phyloP scores from a whole-genome alignment of 208 protist genomes.

The Tritrichomonas musculus region DNA sequence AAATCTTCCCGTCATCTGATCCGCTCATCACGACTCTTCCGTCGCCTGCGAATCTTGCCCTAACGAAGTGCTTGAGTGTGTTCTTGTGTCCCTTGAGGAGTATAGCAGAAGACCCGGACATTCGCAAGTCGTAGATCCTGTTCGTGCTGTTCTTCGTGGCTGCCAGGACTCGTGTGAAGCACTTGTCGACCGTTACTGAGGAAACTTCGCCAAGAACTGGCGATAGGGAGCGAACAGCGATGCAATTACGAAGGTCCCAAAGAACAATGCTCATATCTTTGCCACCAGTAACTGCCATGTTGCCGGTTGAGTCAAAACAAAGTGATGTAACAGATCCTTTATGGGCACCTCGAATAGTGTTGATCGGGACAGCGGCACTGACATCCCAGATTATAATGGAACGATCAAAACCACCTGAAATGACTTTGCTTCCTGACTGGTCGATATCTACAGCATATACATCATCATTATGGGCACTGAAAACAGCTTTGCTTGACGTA shows the following conservation, averaged over 20 bases:
- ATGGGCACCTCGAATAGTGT: not conserved
- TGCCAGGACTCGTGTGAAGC: not conserved
- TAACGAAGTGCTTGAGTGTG: constrained; percentile 5
- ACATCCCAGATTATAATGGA: not conserved
- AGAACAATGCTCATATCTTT: not conserved
- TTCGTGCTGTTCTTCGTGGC: constrained; percentile 2
- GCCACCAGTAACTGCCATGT: constrained; percentile 13
- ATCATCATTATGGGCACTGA: not conserved
- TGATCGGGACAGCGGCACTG: not conserved
- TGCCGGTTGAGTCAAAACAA: not conserved
- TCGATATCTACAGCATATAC: constrained; percentile 2
- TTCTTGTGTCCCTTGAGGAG: not conserved
- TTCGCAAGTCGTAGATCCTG: not conserved
- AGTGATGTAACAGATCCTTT: not conserved
- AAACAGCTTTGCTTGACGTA: too few relatives aligned
- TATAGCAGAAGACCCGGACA: not conserved
- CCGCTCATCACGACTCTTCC: not conserved
- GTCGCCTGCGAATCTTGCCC: not conserved
- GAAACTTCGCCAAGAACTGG: constrained; percentile 5
- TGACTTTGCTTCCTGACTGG: not conserved
- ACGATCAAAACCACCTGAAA: not conserved
- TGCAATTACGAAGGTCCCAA: not conserved
- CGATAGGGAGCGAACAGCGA: not conserved
- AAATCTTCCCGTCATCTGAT: constrained; percentile 14
- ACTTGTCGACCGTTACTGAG: not conserved